These are phyloP conservation scores for Didymella exigua DNA, from an alignment of 2,329 filamentous ascomycete genomes.

Conservation along the genomic window DNA sequence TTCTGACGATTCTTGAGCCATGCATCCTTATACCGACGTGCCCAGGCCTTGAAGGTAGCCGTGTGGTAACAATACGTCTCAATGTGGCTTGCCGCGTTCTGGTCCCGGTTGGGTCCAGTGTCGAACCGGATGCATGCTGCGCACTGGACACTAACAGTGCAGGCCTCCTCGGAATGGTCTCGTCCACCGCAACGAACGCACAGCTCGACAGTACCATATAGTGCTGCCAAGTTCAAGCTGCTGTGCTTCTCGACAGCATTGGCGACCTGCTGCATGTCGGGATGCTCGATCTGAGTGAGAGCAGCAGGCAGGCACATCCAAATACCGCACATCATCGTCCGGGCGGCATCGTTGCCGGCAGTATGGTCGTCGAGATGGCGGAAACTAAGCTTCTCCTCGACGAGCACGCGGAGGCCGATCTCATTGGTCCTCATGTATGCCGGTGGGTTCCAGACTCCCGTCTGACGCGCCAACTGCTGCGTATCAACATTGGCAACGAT, in stretches of 20 bases:
- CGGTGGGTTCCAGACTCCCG: slow-evolving; percentile 3
- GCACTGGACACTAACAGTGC: slow-evolving; percentile 6
- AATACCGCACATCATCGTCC: slow-evolving; percentile 33
- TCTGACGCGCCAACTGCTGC: slow-evolving; percentile 25
- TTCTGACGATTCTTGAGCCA: not conserved
- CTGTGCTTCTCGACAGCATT: slow-evolving; percentile 5
- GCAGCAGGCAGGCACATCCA: slow-evolving; percentile 17
- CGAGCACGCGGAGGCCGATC: slow-evolving; percentile 19
- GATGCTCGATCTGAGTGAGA: not conserved
- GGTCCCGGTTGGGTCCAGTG: not conserved
- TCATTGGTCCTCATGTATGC: slow-evolving; percentile 4
- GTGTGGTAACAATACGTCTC: slow-evolving; percentile 8
- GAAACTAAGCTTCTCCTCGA: slow-evolving; percentile 15
- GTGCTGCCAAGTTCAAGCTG: slow-evolving; percentile 1
- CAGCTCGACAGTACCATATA: slow-evolving; percentile 11
- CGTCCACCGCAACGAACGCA: slow-evolving; percentile 23
- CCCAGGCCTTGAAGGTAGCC: slow-evolving; percentile 11
- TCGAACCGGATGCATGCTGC: slow-evolving; percentile 14
- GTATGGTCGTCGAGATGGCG: slow-evolving; percentile 25
- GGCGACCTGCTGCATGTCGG: slow-evolving; percentile 14
- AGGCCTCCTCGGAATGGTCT: slow-evolving; percentile 14
- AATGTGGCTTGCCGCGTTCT: slow-evolving; percentile 1
- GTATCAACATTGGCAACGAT: slow-evolving; percentile 33
- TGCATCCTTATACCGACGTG: slow-evolving; percentile 7
- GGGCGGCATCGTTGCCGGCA: slow-evolving; percentile 29